These are phyloP conservation scores for Schizosaccharomyces pombe DNA, from an alignment of 805 yeast genomes.

Conservation along the genomic window DNA sequence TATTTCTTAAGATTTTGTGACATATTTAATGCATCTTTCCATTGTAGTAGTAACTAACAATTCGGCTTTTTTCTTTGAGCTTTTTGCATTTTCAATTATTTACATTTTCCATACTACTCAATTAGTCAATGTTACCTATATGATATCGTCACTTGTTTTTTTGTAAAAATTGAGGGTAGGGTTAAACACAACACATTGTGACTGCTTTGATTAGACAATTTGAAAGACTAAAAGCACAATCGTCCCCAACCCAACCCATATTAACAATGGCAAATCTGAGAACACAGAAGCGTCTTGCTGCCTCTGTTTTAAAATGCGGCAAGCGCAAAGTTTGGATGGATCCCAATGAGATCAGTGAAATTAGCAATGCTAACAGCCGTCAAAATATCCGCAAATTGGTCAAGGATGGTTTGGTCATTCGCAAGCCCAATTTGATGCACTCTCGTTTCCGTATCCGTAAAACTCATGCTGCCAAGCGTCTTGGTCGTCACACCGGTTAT, in stretches of 20 bases:
- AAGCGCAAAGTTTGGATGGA: conserved; percentile 99
- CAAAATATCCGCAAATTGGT: conserved; percentile 93
- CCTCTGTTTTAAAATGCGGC: conserved; percentile 97
- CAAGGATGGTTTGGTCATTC: conserved; percentile 94
- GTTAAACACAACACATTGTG: background rate
- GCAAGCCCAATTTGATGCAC: conserved; percentile 93
- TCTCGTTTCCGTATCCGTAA: conserved; percentile 98
- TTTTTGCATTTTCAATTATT: background rate
- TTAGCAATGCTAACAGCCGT: conserved; percentile 92
- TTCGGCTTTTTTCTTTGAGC: background rate
- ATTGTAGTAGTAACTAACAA: no score
- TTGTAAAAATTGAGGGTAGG: no score
- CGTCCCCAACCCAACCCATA: background rate
- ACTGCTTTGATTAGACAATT: background rate
- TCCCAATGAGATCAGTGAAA: conserved; percentile 90
- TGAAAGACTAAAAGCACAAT: background rate
- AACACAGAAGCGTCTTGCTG: conserved; percentile 99
- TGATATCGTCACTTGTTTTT: background rate
- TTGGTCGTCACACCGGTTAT: conserved; percentile 99
- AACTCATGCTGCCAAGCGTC: conserved; percentile 85
- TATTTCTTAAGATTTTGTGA: no score
- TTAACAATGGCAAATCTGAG: conserved; percentile 48
- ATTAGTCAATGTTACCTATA: background rate
- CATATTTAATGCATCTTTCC: no score
- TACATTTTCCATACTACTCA: background rate